Conservation (phyloP, 202 grass and related monocot species). For the Thinopyrum obtusiflorum region DNA sequence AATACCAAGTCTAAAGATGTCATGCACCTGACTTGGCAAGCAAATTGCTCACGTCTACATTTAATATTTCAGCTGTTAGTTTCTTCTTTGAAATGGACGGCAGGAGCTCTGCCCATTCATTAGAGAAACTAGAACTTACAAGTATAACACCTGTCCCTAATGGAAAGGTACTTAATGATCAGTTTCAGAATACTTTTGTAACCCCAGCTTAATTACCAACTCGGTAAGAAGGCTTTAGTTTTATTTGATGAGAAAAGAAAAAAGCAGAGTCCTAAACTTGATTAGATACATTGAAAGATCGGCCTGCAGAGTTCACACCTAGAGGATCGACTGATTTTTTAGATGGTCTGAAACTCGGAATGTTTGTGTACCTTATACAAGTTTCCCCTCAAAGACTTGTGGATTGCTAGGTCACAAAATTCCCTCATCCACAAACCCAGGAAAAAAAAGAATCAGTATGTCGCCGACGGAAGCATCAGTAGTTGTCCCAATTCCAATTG, state of each 20-base stretch:
- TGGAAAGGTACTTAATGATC: not conserved
- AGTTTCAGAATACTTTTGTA: not conserved
- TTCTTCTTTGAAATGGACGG: not conserved
- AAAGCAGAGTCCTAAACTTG: too few species aligned
- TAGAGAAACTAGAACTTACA: not conserved
- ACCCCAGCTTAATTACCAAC: not conserved
- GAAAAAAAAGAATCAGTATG: not conserved
- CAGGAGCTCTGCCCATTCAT: not conserved
- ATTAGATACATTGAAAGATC: not conserved
- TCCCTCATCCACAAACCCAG: not conserved
- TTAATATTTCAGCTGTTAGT: not conserved
- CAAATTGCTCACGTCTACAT: not conserved
- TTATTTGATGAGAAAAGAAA: not conserved
- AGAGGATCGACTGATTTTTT: not conserved
- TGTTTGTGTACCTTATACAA: not conserved
- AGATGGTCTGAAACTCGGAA: not conserved
- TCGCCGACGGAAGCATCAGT: not conserved
- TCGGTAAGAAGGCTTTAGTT: not conserved
- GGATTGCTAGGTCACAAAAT: not conserved
- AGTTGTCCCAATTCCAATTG: too few species aligned
- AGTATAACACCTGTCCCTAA: not conserved
- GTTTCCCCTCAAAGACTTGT: not conserved
- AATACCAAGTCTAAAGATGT: not conserved
- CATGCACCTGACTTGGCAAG: slow-evolving; percentile 12
- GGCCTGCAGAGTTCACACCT: not conserved